phyloP scores from a whole-genome alignment of 2,329 filamentous ascomycete species.

The Cladosporium sp. region DNA sequence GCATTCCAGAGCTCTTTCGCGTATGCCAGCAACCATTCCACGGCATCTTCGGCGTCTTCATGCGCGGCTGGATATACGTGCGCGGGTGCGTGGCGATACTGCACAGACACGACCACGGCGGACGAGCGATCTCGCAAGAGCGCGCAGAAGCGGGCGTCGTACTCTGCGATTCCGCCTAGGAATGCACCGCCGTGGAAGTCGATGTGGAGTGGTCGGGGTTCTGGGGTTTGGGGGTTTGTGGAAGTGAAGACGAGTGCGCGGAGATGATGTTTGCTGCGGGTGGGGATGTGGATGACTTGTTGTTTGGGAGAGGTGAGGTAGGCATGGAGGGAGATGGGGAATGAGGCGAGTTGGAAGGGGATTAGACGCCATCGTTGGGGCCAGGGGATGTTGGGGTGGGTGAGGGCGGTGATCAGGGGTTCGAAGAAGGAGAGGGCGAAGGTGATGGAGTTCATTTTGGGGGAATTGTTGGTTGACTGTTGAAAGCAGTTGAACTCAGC shows the following conservation, averaged over 20 bases:
- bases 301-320: constrained; percentile 35
- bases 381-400: constrained; percentile 36
- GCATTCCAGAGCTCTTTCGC: constrained; percentile 35
- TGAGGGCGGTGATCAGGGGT: constrained; percentile 26
- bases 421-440: constrained; percentile 6
- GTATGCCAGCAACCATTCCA: constrained; percentile 39
- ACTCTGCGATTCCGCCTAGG: constrained; percentile 42
- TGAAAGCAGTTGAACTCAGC: too few species aligned
- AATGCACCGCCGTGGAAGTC: constrained; percentile 45
- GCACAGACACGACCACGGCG: constrained; percentile 37
- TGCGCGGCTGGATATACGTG: constrained; percentile 37
- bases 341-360: constrained; percentile 38
- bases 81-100: constrained; percentile 31
- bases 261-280: constrained; percentile 24
- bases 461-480: too few species aligned
- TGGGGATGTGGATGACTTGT: constrained; percentile 32
- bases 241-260: constrained; percentile 36
- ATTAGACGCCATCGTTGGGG: constrained; percentile 42
- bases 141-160: constrained; percentile 35
- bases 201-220: constrained; percentile 39
- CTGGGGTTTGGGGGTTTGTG: constrained; percentile 1
- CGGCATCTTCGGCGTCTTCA: constrained; percentile 42
- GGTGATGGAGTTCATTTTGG: not conserved
- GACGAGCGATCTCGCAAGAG: constrained; percentile 13
- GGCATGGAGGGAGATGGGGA: constrained; percentile 37